Evolutionary conservation across 495 filamentous ascomycete genomes (phyloP).

Genomic region (Thermochaetoides thermophila): DNA sequence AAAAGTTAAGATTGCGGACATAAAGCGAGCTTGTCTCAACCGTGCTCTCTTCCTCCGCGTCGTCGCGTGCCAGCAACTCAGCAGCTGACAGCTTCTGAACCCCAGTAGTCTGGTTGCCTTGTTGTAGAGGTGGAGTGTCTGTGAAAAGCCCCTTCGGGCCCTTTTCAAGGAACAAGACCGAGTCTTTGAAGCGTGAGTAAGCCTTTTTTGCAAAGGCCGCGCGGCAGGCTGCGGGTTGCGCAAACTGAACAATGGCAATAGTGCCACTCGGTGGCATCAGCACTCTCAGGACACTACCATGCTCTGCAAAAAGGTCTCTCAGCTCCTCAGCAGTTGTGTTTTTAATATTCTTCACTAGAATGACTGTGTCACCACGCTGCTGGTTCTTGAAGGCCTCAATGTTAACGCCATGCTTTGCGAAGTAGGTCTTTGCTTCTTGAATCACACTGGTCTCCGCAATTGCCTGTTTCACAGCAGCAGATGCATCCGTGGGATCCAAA

Average conservation of each 20-base stretch:
- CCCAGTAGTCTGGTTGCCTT: constrained; percentile 16
- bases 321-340: constrained; percentile 59
- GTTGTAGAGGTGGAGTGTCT: constrained; percentile 21
- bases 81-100: constrained; percentile 28
- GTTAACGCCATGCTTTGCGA: constrained; percentile 73
- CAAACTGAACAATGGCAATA: constrained; percentile 84
- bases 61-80: constrained; percentile 44
- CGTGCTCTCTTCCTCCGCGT: constrained; percentile 29
- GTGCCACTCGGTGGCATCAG: constrained; percentile 87
- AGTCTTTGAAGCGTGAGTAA: constrained; percentile 81
- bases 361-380: constrained; percentile 69
- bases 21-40: constrained; percentile 67
- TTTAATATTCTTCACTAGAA: constrained; percentile 91
- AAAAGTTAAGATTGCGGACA: constrained; percentile 83
- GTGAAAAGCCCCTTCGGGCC: constrained; percentile 72
- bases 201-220: constrained; percentile 69
- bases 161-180: constrained; percentile 85
- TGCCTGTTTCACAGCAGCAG: constrained; percentile 89
- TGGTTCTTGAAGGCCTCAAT: constrained; percentile 75
- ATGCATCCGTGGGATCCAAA: constrained; percentile 82
- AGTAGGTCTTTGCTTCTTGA: constrained; percentile 88
- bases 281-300: constrained; percentile 57
- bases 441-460: constrained; percentile 94
- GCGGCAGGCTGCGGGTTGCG: constrained; percentile 58
- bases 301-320: constrained; percentile 49